Evolutionary conservation across 768 basidiomycete genomes (phyloP).

Genomic region (Phallus indusiatus): DNA sequence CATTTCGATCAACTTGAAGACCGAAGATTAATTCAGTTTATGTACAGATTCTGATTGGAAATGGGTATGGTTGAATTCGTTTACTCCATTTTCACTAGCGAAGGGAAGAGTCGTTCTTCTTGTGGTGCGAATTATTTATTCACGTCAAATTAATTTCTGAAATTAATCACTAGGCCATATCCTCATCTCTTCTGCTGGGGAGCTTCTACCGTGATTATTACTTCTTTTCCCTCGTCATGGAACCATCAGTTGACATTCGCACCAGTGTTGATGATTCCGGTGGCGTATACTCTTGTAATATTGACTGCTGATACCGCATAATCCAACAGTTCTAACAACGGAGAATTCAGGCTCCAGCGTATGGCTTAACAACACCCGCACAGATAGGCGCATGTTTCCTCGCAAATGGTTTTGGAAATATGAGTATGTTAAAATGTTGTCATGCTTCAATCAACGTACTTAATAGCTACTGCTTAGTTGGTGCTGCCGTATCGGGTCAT

Average conservation of each 20-base stretch:
- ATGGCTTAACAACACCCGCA: not conserved
- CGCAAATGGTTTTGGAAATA: not conserved
- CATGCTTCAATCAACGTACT: too few relatives aligned
- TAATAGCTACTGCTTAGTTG: constrained; percentile 29
- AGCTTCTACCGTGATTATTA: not conserved
- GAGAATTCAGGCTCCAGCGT: not conserved
- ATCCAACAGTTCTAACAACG: not conserved
- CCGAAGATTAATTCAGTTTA: too few relatives aligned
- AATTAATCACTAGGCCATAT: too few relatives aligned
- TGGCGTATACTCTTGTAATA: not conserved
- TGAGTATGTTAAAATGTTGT: not conserved
- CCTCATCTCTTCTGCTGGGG: too few relatives aligned
- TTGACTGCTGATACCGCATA: not conserved
- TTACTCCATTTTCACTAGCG: constrained; percentile 30
- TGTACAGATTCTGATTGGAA: too few relatives aligned
- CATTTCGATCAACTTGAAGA: too few relatives aligned
- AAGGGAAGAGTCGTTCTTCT: too few relatives aligned
- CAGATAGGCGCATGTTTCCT: not conserved
- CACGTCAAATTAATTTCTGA: too few relatives aligned
- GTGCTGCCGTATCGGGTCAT: constrained; percentile 48
- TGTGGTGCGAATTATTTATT: too few relatives aligned
- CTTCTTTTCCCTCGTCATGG: not conserved
- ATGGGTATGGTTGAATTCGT: constrained; percentile 38
- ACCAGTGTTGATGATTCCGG: not conserved
- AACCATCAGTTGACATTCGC: not conserved